Evolutionary conservation across 495 filamentous ascomycete genomes (phyloP), one percentile per base, ranked within the genome.

Genomic region (Tuber calosporum): DNA sequence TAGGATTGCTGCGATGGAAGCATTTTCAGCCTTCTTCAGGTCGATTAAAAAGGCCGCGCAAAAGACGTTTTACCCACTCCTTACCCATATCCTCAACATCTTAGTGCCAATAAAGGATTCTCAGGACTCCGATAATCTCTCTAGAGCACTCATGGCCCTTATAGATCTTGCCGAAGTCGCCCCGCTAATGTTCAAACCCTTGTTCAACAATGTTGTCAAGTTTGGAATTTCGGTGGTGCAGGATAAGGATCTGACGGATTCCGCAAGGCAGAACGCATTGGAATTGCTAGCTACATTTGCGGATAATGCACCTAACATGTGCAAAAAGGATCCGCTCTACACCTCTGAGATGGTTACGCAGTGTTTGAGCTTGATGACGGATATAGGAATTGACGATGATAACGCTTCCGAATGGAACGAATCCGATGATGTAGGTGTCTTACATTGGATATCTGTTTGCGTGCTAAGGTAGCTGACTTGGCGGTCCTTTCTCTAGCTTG

Each of bases 241-340:
- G 78, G 94, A 98, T 79, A 98, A 97, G 85, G 95, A 97, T 69
- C 87, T 98, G 40, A 90, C 87, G 68, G 93, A 98, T 81, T 87
- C 93, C 73, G 90, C 93, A 69, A 88, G 96, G 75, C 96, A 99
- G 82, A 98, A 97, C 81, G 91, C 96, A 2, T 84, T 99, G 71
- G 96, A 99, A 80, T 86, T 99, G 66, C 96, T 99, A 91, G 94
- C 93, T 39, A 99, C 96, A 1, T 99, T 99, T 83, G 95, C 96
- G 74, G 96, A 99, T 78, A 94, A 95, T 76, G 90, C 90, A 1
- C 92, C 96, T 17, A 88, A 89, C 39, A 96, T 97, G 90, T 98
- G 95, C 85, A 90, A 89, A 82, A 98, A 97, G 79, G 93, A 99
- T 80, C 82, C 90, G 6, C 90, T 88, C 22, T 99, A 96, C 83